Evolutionary conservation across 2,329 filamentous ascomycete genomes (phyloP).

Genomic region (Hypomyces perniciosus): DNA sequence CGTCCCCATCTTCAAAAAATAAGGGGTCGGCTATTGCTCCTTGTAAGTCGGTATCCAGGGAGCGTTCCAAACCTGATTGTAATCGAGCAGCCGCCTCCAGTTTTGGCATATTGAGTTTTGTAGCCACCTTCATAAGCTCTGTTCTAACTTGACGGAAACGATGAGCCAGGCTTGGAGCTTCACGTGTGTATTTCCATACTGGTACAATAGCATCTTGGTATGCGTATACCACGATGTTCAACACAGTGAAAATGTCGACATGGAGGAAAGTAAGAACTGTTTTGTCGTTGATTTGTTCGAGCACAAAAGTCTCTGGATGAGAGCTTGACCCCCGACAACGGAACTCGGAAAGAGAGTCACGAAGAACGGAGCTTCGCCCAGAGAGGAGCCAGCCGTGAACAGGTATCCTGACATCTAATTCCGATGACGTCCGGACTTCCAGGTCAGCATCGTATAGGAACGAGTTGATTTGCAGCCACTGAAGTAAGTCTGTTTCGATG

Average conservation of each 20-base stretch:
- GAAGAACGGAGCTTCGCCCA: conserved; percentile 65
- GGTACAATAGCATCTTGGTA: conserved; percentile 79
- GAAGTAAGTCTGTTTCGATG: conserved; percentile 56
- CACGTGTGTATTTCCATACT: conserved; percentile 75
- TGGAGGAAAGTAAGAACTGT: conserved; percentile 58
- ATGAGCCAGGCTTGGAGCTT: conserved; percentile 58
- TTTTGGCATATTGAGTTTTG: conserved; percentile 60
- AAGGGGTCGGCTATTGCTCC: conserved; percentile 59
- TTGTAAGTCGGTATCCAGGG: conserved; percentile 64
- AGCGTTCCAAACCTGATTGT: conserved; percentile 60
- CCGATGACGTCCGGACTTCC: conserved; percentile 49
- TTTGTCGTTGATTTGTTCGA: conserved; percentile 40
- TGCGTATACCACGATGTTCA: conserved; percentile 73
- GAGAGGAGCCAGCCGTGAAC: conserved; percentile 76
- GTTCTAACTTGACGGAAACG: conserved; percentile 73
- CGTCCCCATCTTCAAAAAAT: conserved; percentile 76
- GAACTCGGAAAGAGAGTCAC: conserved; percentile 54
- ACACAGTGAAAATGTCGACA: conserved; percentile 68
- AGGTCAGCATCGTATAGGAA: conserved; percentile 39
- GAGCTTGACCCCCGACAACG: conserved; percentile 28
- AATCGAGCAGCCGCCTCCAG: conserved; percentile 73
- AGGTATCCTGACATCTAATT: conserved; percentile 67
- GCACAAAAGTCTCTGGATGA: conserved; percentile 23
- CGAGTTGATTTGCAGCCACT: conserved; percentile 39
- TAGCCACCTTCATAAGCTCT: conserved; percentile 84